phyloP scores from a whole-genome alignment of 2,329 filamentous ascomycete species.

The Penicillium sp. region DNA sequence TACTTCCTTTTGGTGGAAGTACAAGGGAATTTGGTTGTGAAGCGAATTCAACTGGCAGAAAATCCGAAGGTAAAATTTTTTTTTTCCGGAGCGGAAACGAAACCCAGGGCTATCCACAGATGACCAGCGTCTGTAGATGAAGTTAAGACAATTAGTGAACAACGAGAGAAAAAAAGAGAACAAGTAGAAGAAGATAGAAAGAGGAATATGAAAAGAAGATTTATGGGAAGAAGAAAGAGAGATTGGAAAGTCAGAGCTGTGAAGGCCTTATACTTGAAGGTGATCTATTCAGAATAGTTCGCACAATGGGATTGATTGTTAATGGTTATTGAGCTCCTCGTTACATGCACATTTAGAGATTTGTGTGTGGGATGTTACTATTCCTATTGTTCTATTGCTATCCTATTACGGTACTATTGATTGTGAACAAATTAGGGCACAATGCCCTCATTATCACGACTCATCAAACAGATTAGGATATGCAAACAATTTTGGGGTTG shows the following conservation, averaged over 20 bases:
- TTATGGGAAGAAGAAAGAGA: constrained; percentile 1
- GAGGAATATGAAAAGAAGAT: not conserved
- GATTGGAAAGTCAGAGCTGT: not conserved
- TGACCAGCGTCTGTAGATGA: not conserved
- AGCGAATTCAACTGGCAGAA: constrained; percentile 22
- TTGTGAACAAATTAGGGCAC: not conserved
- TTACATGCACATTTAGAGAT: not conserved
- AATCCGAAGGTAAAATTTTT: constrained; percentile 16
- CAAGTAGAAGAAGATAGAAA: not conserved
- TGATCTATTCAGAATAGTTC: not conserved
- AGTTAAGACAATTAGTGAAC: not conserved
- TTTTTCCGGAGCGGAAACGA: constrained; percentile 18
- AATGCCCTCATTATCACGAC: not conserved
- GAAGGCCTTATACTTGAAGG: constrained; percentile 1
- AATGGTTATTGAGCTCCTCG: not conserved
- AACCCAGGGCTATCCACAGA: constrained; percentile 12
- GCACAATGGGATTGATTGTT: constrained; percentile 1
- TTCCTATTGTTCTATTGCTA: not conserved
- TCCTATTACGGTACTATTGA: not conserved
- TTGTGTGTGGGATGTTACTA: not conserved
- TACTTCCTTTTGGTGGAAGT: constrained; percentile 3
- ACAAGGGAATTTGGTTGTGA: constrained; percentile 6
- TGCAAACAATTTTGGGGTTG: not conserved
- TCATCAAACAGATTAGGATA: not conserved
- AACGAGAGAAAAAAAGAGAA: not conserved